Evolutionary conservation across 225 moss, liverwort and hornwort genomes (phyloP).

Genomic region (Takakia lepidozioides): DNA sequence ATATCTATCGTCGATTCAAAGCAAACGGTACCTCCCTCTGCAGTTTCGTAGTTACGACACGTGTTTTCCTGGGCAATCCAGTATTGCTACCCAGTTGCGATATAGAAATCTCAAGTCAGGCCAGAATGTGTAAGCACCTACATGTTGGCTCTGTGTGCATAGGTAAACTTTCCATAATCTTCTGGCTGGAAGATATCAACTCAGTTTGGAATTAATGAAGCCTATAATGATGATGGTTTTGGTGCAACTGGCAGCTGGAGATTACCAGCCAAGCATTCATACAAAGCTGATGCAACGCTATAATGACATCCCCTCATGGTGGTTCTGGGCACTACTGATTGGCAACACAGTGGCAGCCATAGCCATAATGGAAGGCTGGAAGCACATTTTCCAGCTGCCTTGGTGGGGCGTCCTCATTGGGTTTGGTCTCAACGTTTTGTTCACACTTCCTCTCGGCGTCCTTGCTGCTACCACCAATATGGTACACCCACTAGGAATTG

Average conservation of each 20-base stretch:
- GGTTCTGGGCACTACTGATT: slow-evolving; percentile 54
- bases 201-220: too few species aligned
- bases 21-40: slow-evolving; percentile 11
- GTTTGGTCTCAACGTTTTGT: slow-evolving; percentile 24
- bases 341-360: slow-evolving; percentile 28
- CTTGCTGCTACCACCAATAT: slow-evolving; percentile 73
- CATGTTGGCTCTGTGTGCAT: too few species aligned
- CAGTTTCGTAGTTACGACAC: too few species aligned
- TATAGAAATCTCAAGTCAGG: too few species aligned
- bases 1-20: slow-evolving; percentile 43
- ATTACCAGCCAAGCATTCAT: slow-evolving; percentile 51
- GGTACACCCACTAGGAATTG: too few species aligned
- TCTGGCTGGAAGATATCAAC: too few species aligned
- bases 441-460: slow-evolving; percentile 61
- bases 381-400: slow-evolving; percentile 58
- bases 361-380: slow-evolving; percentile 30
- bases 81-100: too few species aligned
- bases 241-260: slow-evolving; percentile 32
- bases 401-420: slow-evolving; percentile 44
- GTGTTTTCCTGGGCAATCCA: too few species aligned
- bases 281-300: slow-evolving; percentile 53
- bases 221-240: too few species aligned
- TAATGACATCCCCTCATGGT: slow-evolving; percentile 49
- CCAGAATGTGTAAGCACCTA: too few species aligned
- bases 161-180: too few species aligned